Conservation (phyloP, 1,139 yeast species). For the Yamadazyma dendronema region DNA sequence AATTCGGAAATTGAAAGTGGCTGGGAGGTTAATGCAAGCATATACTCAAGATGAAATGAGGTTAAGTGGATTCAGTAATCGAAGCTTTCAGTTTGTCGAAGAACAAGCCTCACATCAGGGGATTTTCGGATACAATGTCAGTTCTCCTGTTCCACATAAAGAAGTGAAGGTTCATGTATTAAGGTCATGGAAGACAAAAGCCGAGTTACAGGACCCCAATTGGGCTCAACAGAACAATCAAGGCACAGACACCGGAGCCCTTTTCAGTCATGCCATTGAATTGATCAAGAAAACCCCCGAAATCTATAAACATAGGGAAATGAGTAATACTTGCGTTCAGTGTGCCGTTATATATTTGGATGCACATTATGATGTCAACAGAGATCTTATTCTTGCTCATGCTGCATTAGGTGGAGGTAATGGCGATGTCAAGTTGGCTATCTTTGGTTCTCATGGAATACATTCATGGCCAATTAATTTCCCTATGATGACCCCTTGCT, state of each 20-base stretch:
- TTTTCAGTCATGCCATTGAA: slow-evolving; percentile 77
- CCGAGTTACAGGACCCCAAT: slow-evolving; percentile 73
- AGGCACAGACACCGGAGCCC: slow-evolving; percentile 71
- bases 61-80: slow-evolving; percentile 71
- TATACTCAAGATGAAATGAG: slow-evolving; percentile 91
- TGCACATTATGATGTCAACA: slow-evolving; percentile 71
- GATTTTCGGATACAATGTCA: slow-evolving; percentile 36
- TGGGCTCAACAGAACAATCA: slow-evolving; percentile 81
- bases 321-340: slow-evolving; percentile 50
- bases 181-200: slow-evolving; percentile 61
- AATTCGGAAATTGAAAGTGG: slow-evolving; percentile 71
- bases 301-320: slow-evolving; percentile 18
- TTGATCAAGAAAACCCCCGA: slow-evolving; percentile 49
- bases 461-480: slow-evolving; percentile 85
- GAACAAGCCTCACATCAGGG: slow-evolving; percentile 40
- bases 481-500: slow-evolving; percentile 66
- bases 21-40: slow-evolving; percentile 89
- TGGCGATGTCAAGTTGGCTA: slow-evolving; percentile 69
- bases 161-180: slow-evolving; percentile 79
- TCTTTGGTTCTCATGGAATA: slow-evolving; percentile 90
- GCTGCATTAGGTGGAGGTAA: slow-evolving; percentile 95
- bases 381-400: slow-evolving; percentile 70
- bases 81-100: slow-evolving; percentile 78
- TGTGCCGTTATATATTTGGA: slow-evolving; percentile 87
- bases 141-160: slow-evolving; percentile 44